Base-by-base conservation (phyloP, 2,329 filamentous ascomycete species). In the Venturia asperata region DNA sequence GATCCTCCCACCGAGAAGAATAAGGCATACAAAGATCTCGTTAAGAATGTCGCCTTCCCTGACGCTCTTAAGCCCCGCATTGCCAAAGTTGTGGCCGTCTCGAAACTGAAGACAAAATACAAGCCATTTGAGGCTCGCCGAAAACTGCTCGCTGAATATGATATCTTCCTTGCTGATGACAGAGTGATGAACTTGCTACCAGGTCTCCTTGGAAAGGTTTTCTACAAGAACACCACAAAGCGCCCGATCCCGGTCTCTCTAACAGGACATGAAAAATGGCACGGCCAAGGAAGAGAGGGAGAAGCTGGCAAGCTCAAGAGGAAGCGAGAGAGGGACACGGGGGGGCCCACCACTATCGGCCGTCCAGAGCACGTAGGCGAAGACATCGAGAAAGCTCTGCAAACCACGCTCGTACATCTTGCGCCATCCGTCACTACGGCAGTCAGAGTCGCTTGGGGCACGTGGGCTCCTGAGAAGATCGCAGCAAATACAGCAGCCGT, bases 121-220 rank as follows among this genome's bases (percentile, higher is more conserved):
- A 87, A 89, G 80, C 85, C 89, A 67, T 99, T 91, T 77, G 94
- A 99, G 80, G 86, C 86, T 64, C 87, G 90, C 77, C 84, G 94
- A 69, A 91, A 94, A 76, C 84, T 99, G 43, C 84, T 88, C 68
- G 81, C 86, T 56, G 91, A 96, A 76, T 91, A 97, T 77, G 94
- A 97, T 74, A 80, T 97, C 65, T 97, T 99, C 80, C 83, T 99
- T 66, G 93, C 90, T 63, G 94, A 99, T 75, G 90, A 96, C 73
- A 84, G 94, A 61, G 89, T 99, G 65, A 79, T 87, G 68, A 84
- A 83, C 66, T 80, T 83, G 67, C 82, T 97, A 67, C 91, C 92
- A 65, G 84, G 85, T 69, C 81, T 87, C 2, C 85, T 99, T 15
- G 94, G 93, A 71, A 97, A 96, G 80, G 88, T 88, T 1, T 97